phyloP scores from a whole-genome alignment of 345 rosid genomes.

The Acer yangbiense region DNA sequence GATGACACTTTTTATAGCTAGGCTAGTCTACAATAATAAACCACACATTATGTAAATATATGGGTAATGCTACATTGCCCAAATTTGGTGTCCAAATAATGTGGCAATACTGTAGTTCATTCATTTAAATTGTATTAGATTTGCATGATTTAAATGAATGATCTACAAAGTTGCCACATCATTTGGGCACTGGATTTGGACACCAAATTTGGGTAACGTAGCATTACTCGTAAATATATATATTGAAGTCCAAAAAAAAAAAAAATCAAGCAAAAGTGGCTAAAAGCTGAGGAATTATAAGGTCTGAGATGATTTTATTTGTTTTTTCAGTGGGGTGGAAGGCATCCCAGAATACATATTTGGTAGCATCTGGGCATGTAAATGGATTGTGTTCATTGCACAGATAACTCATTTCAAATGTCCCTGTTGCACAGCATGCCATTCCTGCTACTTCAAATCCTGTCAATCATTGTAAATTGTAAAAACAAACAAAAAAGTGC shows the following conservation, averaged over 20 bases:
- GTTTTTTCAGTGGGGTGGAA: conserved; percentile 49
- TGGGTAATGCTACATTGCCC: no score
- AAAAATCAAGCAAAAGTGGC: conserved; percentile 24
- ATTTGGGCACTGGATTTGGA: no score
- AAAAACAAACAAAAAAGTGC: background rate
- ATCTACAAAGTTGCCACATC: no score
- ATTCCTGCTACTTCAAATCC: conserved; percentile 41
- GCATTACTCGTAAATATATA: no score
- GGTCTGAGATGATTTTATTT: conserved; percentile 27
- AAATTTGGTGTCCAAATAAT: no score
- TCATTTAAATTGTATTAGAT: no score
- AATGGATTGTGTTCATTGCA: conserved; percentile 36
- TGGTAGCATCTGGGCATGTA: conserved; percentile 55
- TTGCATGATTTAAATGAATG: no score
- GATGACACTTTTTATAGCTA: no score
- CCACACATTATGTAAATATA: background rate
- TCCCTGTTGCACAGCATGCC: conserved; percentile 68
- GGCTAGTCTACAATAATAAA: background rate
- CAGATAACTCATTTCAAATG: conserved; percentile 53
- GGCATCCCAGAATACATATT: conserved; percentile 55
- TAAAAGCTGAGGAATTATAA: conserved; percentile 20
- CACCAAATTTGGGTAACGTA: no score
- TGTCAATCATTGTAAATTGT: conserved; percentile 14
- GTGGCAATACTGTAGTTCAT: no score
- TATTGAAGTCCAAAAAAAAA: no score